Conservation (phyloP, 768 basidiomycete species). For the Pulveroboletus ravenelii region DNA sequence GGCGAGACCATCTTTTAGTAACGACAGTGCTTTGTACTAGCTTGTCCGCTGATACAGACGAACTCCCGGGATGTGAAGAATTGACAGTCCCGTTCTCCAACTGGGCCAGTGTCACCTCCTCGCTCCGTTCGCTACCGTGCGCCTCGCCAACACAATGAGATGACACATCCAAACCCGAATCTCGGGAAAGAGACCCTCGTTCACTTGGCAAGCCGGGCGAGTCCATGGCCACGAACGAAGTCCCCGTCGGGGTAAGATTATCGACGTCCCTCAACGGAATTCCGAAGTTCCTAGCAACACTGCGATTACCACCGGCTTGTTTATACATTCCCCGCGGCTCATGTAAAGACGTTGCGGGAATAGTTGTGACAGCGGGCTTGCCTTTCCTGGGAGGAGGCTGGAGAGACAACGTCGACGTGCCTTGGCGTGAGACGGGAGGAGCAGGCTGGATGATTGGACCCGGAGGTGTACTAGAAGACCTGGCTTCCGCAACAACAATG, state of each 20-base stretch:
- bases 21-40: conserved; percentile 17
- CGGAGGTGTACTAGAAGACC: conserved; percentile 28
- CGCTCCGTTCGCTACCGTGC: background rate
- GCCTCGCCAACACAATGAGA: background rate
- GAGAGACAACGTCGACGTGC: conserved; percentile 29
- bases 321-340: conserved; percentile 21
- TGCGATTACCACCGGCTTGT: conserved; percentile 24
- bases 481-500: conserved; percentile 6
- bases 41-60: conserved; percentile 27
- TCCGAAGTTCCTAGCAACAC: conserved; percentile 30
- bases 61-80: background rate
- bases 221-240: conserved; percentile 5
- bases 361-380: conserved; percentile 14
- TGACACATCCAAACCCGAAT: background rate
- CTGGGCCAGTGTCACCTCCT: background rate
- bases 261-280: conserved; percentile 13
- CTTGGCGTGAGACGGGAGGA: conserved; percentile 28
- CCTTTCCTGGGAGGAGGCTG: conserved; percentile 31
- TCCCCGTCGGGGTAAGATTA: conserved; percentile 7
- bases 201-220: conserved; percentile 4
- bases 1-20: conserved; percentile 52
- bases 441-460: conserved; percentile 14
- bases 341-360: background rate
- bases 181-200: conserved; percentile 4
- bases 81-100: background rate